Evolutionary conservation across 148 eudicot genomes (phyloP).

Genomic region (Oxyria digyna): DNA sequence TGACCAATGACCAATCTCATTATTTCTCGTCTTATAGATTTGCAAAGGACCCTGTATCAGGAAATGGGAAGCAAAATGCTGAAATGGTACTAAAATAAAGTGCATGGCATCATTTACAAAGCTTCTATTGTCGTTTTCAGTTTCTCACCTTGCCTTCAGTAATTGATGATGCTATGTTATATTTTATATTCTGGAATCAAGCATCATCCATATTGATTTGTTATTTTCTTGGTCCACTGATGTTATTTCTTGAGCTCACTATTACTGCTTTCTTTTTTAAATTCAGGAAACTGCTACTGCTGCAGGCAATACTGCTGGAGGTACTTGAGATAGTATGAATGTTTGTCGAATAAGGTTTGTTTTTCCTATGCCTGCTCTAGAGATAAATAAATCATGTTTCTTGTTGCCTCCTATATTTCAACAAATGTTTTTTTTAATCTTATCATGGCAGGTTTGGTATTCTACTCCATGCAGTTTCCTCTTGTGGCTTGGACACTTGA

Average conservation of each 20-base stretch:
- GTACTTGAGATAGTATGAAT: not conserved
- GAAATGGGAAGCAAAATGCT: not conserved
- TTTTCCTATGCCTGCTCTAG: not conserved
- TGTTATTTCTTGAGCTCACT: not conserved
- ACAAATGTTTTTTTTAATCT: not conserved
- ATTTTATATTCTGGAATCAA: not conserved
- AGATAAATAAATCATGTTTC: not conserved
- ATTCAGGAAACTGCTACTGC: not conserved
- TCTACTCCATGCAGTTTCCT: not conserved
- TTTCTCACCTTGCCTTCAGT: not conserved
- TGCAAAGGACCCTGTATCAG: not conserved
- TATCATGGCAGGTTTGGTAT: conserved; percentile 1
- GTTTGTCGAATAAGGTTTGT: not conserved
- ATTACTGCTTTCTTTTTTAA: not conserved
- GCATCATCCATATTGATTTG: not conserved
- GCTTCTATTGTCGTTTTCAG: not conserved
- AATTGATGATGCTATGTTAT: not conserved
- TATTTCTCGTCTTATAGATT: not conserved
- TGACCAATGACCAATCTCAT: not conserved
- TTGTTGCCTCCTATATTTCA: not conserved
- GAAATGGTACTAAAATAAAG: not conserved
- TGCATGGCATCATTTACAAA: not conserved
- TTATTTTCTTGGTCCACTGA: not conserved
- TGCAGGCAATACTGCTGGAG: conserved; percentile 1
- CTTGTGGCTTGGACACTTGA: not conserved